Percentiles rank a stretch among this genome's conserved stretches.
Conservation (phyloP, 2,329 filamentous ascomycete genomes). For the Arthrobotrys musiformis region DNA sequence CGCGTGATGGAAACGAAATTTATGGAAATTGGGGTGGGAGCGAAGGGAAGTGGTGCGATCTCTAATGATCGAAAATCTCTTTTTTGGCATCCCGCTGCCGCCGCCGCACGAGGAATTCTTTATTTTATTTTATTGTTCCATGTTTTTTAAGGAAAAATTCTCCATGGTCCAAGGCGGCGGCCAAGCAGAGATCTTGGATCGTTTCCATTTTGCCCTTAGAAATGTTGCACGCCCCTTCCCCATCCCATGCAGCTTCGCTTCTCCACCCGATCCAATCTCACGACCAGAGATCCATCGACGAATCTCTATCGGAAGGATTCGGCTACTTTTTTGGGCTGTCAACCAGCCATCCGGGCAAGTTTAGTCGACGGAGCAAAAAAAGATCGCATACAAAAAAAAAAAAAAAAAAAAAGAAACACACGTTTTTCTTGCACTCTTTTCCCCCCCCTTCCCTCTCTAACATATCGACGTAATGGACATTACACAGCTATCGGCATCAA, state of each 20-base stretch:
- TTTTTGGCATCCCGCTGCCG: not conserved
- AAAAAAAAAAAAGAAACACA: slow-evolving; percentile 3
- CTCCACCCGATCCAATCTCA: slow-evolving; percentile 52
- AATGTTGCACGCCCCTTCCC: no score
- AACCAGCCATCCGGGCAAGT: slow-evolving; percentile 39
- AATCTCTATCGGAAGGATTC: slow-evolving; percentile 53
- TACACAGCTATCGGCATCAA: not conserved
- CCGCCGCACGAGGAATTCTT: no score
- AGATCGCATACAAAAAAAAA: no score
- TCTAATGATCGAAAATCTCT: not conserved
- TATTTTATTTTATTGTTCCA: no score
- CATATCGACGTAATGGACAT: not conserved
- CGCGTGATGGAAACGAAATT: not conserved
- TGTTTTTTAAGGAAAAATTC: no score
- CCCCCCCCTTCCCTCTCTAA: not conserved
- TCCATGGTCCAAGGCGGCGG: not conserved
- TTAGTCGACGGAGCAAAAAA: slow-evolving; percentile 26
- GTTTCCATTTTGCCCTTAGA: no score
- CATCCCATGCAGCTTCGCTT: slow-evolving; percentile 40
- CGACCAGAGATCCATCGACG: slow-evolving; percentile 37
- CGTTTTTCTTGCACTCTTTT: not conserved
- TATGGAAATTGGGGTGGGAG: not conserved
- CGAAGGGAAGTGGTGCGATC: not conserved
- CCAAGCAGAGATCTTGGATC: slow-evolving; percentile 10
- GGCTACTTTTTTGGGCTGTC: slow-evolving; percentile 52